A percentile compares a stretch with the other conserved stretches of the same genome.
Evolutionary conservation across 2,329 filamentous ascomycete genomes (phyloP).

Genomic region (Fusarium sp.): DNA sequence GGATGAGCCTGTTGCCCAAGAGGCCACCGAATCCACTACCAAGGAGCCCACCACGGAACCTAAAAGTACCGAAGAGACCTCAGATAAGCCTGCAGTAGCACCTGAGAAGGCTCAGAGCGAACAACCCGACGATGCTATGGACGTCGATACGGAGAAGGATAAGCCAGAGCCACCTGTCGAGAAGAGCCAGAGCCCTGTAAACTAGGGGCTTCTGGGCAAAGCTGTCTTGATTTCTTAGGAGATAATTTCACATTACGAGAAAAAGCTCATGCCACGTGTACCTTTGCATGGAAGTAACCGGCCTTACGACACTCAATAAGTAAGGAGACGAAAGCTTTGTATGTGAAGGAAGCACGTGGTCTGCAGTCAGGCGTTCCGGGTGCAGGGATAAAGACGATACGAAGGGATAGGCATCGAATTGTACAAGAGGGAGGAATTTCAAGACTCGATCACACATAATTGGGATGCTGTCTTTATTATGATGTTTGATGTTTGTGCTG

Average conservation of each 20-base stretch:
- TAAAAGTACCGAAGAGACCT: slow-evolving; percentile 27
- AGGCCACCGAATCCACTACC: background rate
- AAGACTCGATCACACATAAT: background rate
- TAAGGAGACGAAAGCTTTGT: slow-evolving; percentile 6
- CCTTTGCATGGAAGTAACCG: slow-evolving; percentile 6
- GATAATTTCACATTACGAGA: slow-evolving; percentile 23
- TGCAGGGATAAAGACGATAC: slow-evolving; percentile 34
- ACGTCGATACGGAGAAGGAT: slow-evolving; percentile 47
- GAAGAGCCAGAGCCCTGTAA: slow-evolving; percentile 40
- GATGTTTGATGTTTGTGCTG: slow-evolving; percentile 14
- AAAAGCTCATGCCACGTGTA: slow-evolving; percentile 15
- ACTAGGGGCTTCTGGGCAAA: slow-evolving; percentile 15
- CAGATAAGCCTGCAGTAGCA: slow-evolving; percentile 26
- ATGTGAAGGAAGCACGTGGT: slow-evolving; percentile 26
- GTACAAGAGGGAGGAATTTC: background rate
- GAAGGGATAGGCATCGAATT: slow-evolving; percentile 9
- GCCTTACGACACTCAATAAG: background rate
- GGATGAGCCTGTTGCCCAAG: slow-evolving; percentile 18
- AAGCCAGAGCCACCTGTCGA: slow-evolving; percentile 38
- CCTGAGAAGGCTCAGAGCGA: slow-evolving; percentile 31
- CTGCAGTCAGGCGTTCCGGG: slow-evolving; percentile 41
- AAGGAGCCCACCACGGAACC: slow-evolving; percentile 30
- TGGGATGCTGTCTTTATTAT: slow-evolving; percentile 16
- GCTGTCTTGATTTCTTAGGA: slow-evolving; percentile 12
- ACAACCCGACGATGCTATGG: slow-evolving; percentile 44